These are phyloP conservation scores for Vickermania spadyakhi DNA, from an alignment of 208 protist genomes.

Conservation along the genomic window DNA sequence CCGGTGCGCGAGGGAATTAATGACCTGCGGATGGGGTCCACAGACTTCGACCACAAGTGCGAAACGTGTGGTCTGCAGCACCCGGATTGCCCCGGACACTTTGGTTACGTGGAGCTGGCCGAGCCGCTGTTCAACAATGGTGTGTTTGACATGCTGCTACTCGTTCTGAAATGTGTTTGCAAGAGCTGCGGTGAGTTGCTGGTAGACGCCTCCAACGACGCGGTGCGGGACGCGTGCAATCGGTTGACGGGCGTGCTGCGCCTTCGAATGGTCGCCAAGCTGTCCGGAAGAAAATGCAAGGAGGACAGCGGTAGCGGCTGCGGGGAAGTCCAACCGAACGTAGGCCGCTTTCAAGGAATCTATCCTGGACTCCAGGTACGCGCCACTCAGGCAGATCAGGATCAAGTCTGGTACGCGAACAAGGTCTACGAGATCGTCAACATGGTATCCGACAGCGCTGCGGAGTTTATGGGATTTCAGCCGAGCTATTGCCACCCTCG, in stretches of 20 bases:
- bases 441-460: conserved; percentile 59
- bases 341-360: conserved; percentile 55
- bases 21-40: conserved; percentile 85
- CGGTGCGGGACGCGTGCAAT: conserved; percentile 37
- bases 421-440: conserved; percentile 64
- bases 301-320: conserved; percentile 35
- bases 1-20: conserved; percentile 80
- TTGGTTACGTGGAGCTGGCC: conserved; percentile 97
- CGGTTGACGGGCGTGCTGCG: conserved; percentile 54
- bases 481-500: conserved; percentile 64
- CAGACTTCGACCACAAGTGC: conserved; percentile 77
- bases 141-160: conserved; percentile 92
- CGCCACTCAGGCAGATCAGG: conserved; percentile 67
- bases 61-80: conserved; percentile 75
- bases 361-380: conserved; percentile 68
- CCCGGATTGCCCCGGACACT: conserved; percentile 96
- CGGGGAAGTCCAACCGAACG: conserved; percentile 68
- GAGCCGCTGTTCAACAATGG: conserved; percentile 97
- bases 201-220: conserved; percentile 42
- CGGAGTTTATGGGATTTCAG: conserved; percentile 66
- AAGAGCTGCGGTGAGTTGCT: conserved; percentile 93
- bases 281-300: conserved; percentile 59
- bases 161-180: conserved; percentile 96
- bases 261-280: conserved; percentile 62
- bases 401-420: conserved; percentile 64